Evolutionary conservation across 73 alveolate genomes (phyloP).

Genomic region (Symbiodinium natans): DNA sequence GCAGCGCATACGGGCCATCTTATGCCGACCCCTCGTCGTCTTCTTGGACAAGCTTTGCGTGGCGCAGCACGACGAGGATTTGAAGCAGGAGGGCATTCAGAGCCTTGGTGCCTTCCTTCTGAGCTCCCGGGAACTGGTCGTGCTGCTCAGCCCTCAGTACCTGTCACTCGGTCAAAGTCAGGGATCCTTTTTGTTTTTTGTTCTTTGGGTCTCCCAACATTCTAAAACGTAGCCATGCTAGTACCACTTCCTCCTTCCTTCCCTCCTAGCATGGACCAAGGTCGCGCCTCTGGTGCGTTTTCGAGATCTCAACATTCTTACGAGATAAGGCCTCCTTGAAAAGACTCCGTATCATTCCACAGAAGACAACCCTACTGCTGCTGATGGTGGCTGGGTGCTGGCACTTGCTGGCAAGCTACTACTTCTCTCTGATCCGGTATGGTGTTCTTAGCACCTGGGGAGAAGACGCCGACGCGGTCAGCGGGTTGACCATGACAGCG

Average conservation of each 20-base stretch:
- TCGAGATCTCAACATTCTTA: neutral
- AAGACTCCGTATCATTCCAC: neutral
- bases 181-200: neutral
- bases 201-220: neutral
- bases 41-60: neutral
- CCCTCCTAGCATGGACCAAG: neutral
- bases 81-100: conserved; percentile 1
- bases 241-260: neutral
- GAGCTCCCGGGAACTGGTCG: neutral
- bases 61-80: conserved; percentile 3
- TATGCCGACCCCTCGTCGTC: neutral
- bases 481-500: neutral
- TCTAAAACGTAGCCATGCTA: neutral
- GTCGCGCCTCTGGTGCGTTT: neutral
- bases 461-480: neutral
- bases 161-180: neutral
- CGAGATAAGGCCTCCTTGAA: neutral
- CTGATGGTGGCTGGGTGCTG: neutral
- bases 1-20: neutral
- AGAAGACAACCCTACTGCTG: neutral
- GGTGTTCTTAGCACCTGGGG: neutral
- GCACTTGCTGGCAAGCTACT: neutral
- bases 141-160: neutral
- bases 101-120: neutral
- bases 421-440: neutral